Conservation (phyloP, 768 basidiomycete genomes). For the Mycena kentingensis region DNA sequence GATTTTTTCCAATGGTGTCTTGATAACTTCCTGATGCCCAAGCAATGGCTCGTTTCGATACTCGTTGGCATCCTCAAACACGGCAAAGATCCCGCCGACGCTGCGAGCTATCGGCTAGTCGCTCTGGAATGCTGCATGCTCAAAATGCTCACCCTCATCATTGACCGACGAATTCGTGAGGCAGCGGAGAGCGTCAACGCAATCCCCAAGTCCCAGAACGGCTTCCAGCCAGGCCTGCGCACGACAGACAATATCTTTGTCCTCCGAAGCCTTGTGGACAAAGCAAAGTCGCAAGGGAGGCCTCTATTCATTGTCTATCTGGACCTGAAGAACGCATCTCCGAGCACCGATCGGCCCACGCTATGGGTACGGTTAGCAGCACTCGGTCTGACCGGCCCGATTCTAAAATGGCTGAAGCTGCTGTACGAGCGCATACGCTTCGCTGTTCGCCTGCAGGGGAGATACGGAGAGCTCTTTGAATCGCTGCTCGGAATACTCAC, state of each 20-base stretch:
- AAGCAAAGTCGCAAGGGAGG: not conserved
- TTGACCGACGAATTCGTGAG: too few species aligned
- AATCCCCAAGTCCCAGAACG: too few species aligned
- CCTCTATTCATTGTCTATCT: not conserved
- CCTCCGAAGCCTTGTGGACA: too few species aligned
- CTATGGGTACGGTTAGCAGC: conserved; percentile 1
- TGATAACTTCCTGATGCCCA: not conserved
- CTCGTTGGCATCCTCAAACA: conserved; percentile 17
- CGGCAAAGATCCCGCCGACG: conserved; percentile 5
- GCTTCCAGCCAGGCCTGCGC: too few species aligned
- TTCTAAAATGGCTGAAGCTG: not conserved
- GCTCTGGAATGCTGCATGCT: too few species aligned
- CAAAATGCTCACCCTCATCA: too few species aligned
- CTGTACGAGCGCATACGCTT: not conserved
- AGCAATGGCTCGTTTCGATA: not conserved
- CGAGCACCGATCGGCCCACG: not conserved
- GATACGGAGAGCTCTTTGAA: too few species aligned
- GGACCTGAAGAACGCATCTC: too few species aligned
- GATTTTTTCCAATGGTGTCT: conserved; percentile 1
- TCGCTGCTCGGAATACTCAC: too few species aligned
- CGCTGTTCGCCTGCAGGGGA: not conserved
- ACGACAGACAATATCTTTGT: too few species aligned
- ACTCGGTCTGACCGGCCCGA: not conserved
- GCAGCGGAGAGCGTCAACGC: too few species aligned
- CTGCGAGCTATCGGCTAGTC: conserved; percentile 20